A percentile compares a stretch with the other conserved stretches of the same genome.
These are phyloP conservation scores for Amylocarpus encephaloides DNA, from an alignment of 2,329 filamentous ascomycete genomes.

Conservation along the genomic window DNA sequence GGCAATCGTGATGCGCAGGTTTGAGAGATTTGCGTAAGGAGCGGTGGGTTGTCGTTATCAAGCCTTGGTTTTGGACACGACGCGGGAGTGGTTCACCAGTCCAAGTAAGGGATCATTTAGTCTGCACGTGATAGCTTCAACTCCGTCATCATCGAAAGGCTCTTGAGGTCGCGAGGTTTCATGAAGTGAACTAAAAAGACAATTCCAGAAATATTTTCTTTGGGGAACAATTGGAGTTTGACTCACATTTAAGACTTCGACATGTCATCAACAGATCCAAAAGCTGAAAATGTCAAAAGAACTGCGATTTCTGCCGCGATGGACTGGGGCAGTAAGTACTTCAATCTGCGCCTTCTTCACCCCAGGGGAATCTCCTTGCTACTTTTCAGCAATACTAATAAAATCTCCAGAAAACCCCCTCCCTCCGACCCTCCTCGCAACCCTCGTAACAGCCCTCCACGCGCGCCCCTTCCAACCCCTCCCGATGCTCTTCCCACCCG, in stretches of 20 bases:
- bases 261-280: constrained; percentile 23
- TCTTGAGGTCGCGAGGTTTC: neutral
- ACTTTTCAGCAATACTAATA: constrained; percentile 8
- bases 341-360: neutral
- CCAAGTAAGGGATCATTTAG: neutral
- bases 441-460: constrained; percentile 60
- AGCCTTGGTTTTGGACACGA: constrained; percentile 15
- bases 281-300: constrained; percentile 31
- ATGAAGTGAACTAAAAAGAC: neutral
- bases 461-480: constrained; percentile 58
- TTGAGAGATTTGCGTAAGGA: neutral
- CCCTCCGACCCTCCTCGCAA: constrained; percentile 58
- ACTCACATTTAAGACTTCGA: neutral
- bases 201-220: neutral
- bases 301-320: constrained; percentile 39
- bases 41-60: neutral
- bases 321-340: constrained; percentile 46
- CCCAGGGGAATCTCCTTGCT: neutral
- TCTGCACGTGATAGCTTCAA: neutral
- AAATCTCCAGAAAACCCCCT: constrained; percentile 51
- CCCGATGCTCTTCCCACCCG: constrained; percentile 61
- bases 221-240: neutral
- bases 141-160: neutral
- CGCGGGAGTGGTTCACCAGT: neutral
- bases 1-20: neutral